Evolutionary conservation across 2,329 filamentous ascomycete genomes (phyloP).

Genomic region (Penicillium frequentans): DNA sequence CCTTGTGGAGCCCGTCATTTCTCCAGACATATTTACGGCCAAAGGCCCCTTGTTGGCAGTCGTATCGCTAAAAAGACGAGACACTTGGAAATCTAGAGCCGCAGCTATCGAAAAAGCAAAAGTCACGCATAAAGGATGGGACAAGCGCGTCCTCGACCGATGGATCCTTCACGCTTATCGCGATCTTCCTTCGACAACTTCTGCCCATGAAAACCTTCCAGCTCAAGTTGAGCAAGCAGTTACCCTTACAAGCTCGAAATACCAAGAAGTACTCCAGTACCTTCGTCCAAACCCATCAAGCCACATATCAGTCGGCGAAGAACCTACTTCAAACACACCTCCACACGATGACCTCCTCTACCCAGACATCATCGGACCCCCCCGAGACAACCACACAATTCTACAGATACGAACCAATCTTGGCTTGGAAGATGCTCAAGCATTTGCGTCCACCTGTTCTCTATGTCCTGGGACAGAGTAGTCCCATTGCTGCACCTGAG

Average conservation of each 20-base stretch:
- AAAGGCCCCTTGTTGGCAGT: conserved; percentile 3
- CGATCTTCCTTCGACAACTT: not conserved
- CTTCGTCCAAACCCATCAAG: conserved; percentile 2
- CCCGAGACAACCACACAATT: not conserved
- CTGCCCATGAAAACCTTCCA: not conserved
- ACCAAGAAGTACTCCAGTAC: conserved; percentile 10
- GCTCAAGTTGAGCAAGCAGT: not conserved
- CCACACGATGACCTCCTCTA: conserved; percentile 2
- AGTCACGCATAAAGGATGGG: conserved; percentile 4
- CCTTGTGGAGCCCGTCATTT: conserved; percentile 62
- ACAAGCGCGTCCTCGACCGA: conserved; percentile 6
- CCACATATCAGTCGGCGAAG: not conserved
- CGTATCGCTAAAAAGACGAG: conserved; percentile 5
- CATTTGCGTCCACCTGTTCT: conserved; percentile 23
- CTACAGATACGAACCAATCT: conserved; percentile 5
- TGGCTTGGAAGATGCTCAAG: conserved; percentile 4
- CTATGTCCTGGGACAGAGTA: conserved; percentile 20
- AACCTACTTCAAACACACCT: not conserved
- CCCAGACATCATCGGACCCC: conserved; percentile 5
- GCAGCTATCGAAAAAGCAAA: not conserved
- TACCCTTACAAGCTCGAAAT: conserved; percentile 3
- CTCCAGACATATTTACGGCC: conserved; percentile 1
- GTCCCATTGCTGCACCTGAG: conserved; percentile 10
- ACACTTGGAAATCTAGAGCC: conserved; percentile 5
- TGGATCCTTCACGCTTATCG: conserved; percentile 8